Evolutionary conservation across 257 asterid genomes (phyloP).

Genomic region (Solanum ahanhuiri): DNA sequence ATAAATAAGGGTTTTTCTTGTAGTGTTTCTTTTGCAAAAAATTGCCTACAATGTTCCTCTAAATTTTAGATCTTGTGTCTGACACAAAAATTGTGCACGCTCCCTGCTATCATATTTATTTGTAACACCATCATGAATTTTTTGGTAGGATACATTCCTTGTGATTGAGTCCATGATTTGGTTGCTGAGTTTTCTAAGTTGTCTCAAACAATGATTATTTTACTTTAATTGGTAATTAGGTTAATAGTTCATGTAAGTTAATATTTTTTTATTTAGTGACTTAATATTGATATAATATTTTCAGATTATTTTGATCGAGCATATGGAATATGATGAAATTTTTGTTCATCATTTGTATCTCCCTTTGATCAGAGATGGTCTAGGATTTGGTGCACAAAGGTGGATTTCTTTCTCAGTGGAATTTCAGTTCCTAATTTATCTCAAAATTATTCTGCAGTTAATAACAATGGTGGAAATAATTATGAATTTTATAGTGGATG

Average conservation of each 20-base stretch:
- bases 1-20: no score
- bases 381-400: constrained; percentile 70
- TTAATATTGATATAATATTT: constrained; percentile 7
- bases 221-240: not conserved
- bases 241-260: not conserved
- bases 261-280: not conserved
- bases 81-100: not conserved
- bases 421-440: constrained; percentile 45
- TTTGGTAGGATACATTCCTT: no score
- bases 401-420: constrained; percentile 74
- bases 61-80: not conserved
- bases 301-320: constrained; percentile 84
- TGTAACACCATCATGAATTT: no score
- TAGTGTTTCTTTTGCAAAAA: no score
- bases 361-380: constrained; percentile 55
- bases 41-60: not conserved
- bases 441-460: not conserved
- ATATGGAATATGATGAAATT: constrained; percentile 48
- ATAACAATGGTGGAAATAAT: not conserved
- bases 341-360: constrained; percentile 34
- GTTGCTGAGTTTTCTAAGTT: not conserved
- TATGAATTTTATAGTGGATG: not conserved
- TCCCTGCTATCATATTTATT: not conserved
- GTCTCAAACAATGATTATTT: not conserved
- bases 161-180: not conserved